Conservation (phyloP, 108 stramenopile genomes). For the Poteriospumella lacustris region DNA sequence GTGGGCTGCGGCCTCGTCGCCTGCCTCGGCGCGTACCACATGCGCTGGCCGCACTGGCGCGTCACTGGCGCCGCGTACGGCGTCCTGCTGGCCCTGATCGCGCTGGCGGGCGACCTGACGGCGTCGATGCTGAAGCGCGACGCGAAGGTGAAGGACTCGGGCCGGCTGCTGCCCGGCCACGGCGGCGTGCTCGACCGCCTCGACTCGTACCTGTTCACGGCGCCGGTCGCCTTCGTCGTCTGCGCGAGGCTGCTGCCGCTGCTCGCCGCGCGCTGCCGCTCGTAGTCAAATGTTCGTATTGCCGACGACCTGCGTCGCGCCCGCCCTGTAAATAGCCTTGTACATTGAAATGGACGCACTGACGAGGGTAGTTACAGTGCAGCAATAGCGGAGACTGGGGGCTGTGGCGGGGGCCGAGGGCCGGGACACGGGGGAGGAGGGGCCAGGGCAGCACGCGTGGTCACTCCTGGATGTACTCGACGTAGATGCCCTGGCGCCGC, state of each 20-base stretch:
- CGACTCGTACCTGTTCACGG: conserved; percentile 90
- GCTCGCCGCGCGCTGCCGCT: no score
- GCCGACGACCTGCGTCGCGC: no score
- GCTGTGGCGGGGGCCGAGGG: background rate
- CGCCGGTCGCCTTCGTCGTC: conserved; percentile 57
- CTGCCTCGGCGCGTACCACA: conserved; percentile 74
- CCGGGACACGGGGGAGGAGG: background rate
- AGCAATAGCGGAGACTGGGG: conserved; percentile 32
- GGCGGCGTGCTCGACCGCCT: conserved; percentile 91
- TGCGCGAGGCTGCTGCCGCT: conserved; percentile 35
- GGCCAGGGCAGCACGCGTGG: background rate
- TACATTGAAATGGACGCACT: no score
- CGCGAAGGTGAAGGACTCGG: conserved; percentile 91
- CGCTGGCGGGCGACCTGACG: conserved; percentile 88
- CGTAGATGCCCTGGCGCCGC: conserved; percentile 75
- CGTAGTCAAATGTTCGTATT: no score
- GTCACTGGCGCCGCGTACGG: conserved; percentile 79
- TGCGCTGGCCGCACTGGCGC: conserved; percentile 78
- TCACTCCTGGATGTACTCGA: conserved; percentile 42
- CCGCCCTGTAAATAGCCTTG: no score
- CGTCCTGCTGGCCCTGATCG: conserved; percentile 62
- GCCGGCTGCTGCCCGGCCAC: conserved; percentile 89
- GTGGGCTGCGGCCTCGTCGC: conserved; percentile 58
- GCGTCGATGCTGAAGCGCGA: conserved; percentile 93
- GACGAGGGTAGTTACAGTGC: no score